phyloP scores from a whole-genome alignment of 1,284 basidiomycete species.

The Pyrrhoderma lamaoense region DNA sequence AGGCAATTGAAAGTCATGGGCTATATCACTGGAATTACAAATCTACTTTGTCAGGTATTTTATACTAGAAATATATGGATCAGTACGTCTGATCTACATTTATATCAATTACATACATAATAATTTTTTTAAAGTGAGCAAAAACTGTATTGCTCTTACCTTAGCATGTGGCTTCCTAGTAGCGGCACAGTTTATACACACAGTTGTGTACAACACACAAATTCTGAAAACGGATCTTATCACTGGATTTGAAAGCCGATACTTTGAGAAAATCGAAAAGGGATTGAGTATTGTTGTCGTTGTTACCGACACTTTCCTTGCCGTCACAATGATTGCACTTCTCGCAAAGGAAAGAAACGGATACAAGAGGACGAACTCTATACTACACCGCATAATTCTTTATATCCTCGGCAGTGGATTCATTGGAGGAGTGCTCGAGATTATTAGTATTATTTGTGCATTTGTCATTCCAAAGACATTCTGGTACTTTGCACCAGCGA shows the following conservation, averaged over 20 bases:
- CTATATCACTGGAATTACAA: not conserved
- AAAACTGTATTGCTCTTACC: not conserved
- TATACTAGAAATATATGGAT: too few species aligned
- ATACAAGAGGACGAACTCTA: conserved; percentile 3
- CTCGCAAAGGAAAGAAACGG: conserved; percentile 2
- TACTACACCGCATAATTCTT: conserved; percentile 12
- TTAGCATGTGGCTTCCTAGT: not conserved
- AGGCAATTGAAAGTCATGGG: not conserved
- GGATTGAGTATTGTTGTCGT: not conserved
- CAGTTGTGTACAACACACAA: not conserved
- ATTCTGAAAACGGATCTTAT: not conserved
- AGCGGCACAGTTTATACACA: not conserved
- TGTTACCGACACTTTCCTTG: conserved; percentile 14
- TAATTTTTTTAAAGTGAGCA: conserved; percentile 2
- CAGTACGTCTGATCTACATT: too few species aligned
- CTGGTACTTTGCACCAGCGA: too few species aligned
- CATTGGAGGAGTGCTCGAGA: too few species aligned
- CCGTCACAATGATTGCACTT: conserved; percentile 9
- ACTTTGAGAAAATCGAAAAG: not conserved
- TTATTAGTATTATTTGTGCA: too few species aligned
- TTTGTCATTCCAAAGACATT: too few species aligned
- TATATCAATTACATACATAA: not conserved
- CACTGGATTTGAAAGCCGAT: not conserved
- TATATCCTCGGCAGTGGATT: conserved; percentile 11
- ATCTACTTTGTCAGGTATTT: too few species aligned